Evolutionary conservation across 2,329 filamentous ascomycete species (phyloP), one percentile per base, ranked within the genome.

Genomic region (Beauveria pseudobassiana): DNA sequence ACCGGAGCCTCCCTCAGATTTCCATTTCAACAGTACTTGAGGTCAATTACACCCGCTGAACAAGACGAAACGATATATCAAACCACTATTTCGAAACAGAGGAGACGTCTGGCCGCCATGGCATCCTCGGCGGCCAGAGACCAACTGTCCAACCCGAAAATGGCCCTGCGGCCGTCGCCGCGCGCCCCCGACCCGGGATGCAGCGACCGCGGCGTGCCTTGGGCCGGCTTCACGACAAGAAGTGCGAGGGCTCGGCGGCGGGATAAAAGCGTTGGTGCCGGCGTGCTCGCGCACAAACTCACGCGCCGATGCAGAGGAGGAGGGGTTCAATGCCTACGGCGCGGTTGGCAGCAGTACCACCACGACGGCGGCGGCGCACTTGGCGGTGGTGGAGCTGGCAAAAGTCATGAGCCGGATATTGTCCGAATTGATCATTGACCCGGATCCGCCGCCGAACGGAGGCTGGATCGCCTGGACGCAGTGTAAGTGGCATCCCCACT

Each of bases 361-460:
- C 52, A 61, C 12, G 58, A 63, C 18, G 62, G 52, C 24, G 52
- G 30, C 22, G 53, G 53, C 52, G 64, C 14, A 18, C 24, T 58
- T 28, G 28, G 63, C 26, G 40, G 56, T 18, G 67, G 71, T 18
- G 65, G 73, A 0, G 50, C 78, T 1, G 70, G 66, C 57, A 74
- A 76, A 1, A 34, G 74, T 77, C 5, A 63, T 80, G 14, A 80
- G 77, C 63, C 70, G 73, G 18, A 73, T 76, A 3, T 77, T 74
- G 20, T 75, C 76, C 1, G 74, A 70, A 43, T 75, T 75, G 1
- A 77, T 72, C 51, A 67, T 71, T 54, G 73, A 77, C 45, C 76
- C 76, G 0, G 76, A 77, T 0, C 80, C 80, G 22, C 80, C 81
- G 1, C 81, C 81, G 0, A 79, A 84, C 30, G 81, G 80, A 3